Base-by-base conservation (phyloP, 2,329 filamentous ascomycete genomes). In the Penicillium sp. region DNA sequence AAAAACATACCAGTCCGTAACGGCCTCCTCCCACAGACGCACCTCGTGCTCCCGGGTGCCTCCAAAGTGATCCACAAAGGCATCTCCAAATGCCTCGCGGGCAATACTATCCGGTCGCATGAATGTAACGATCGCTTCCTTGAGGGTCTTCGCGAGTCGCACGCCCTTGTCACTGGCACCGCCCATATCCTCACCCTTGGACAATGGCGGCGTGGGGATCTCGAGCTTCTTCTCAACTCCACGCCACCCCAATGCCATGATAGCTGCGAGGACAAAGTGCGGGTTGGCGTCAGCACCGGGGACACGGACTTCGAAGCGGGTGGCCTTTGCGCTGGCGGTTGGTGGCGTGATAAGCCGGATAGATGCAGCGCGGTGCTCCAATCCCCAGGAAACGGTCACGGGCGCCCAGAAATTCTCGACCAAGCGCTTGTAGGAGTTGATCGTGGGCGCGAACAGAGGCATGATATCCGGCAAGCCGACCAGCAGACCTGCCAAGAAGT, bases 331-430 rank as follows among this genome's bases (percentile, higher is more conserved):
- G 60, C 90, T 93, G 31, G 88, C 83, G 0, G 89, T 94, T 0
- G 94, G 93, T 12, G 93, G 93, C 0, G 90, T 85, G 61, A 99
- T 96, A 31, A 99, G 75, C 16, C 94, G 84, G 60, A 99, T 88
- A 0, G 89, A 95, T 0, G 94, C 93, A 5, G 91, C 92, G 56
- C 94, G 89, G 71, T 99, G 93, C 74, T 97, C 94, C 5, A 96
- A 77, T 0, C 94, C 94, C 94, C 94, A 99, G 0, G 90, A 96
- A 0, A 97, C 94, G 0, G 93, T 96, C 6, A 99, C 94, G 0
- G 94, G 94, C 0, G 94, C 94, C 94, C 94, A 99, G 75, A 96
- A 97, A 76, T 97, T 97, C 78, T 99, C 94, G 2, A 99, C 94
- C 0, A 99, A 82, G 3, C 94, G 87, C 76, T 99, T 99, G 80